Evolutionary conservation across 1,139 yeast species (phyloP).

Genomic region (Lodderomyces pseudojiufengensis): DNA sequence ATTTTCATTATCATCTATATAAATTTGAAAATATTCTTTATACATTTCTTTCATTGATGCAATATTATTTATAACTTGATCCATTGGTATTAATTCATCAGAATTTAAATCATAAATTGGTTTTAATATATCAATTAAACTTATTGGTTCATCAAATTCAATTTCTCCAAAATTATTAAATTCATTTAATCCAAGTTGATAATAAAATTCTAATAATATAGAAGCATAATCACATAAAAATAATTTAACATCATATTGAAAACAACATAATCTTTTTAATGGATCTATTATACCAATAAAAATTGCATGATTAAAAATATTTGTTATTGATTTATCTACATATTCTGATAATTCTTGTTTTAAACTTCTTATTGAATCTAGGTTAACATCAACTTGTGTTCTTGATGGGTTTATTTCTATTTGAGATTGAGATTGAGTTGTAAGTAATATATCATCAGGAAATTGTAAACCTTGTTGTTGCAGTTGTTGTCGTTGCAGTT

Average conservation of each 20-base stretch:
- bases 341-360: conserved; percentile 45
- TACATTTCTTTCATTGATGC: conserved; percentile 69
- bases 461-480: neutral
- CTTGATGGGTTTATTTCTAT: conserved; percentile 4
- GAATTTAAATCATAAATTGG: conserved; percentile 18
- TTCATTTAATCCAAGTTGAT: conserved; percentile 73
- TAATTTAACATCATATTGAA: conserved; percentile 78
- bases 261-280: conserved; percentile 63
- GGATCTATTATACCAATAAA: conserved; percentile 84
- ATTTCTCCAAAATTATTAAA: conserved; percentile 80
- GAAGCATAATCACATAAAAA: conserved; percentile 80
- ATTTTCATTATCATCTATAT: conserved; percentile 25
- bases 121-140: conserved; percentile 27
- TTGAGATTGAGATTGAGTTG: conserved; percentile 1
- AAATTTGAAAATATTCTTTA: conserved; percentile 68
- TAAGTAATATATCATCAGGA: neutral
- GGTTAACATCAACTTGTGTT: conserved; percentile 33
- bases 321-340: conserved; percentile 55
- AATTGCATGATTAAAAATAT: conserved; percentile 63
- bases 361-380: conserved; percentile 59
- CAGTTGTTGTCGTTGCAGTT: conserved; percentile 3
- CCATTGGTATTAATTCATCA: conserved; percentile 15
- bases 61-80: conserved; percentile 24
- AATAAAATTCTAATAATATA: conserved; percentile 64
- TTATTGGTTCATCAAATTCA: conserved; percentile 36